These are phyloP conservation scores for Boechera retrofracta DNA, from an alignment of 345 rosid genomes.

Conservation along the genomic window DNA sequence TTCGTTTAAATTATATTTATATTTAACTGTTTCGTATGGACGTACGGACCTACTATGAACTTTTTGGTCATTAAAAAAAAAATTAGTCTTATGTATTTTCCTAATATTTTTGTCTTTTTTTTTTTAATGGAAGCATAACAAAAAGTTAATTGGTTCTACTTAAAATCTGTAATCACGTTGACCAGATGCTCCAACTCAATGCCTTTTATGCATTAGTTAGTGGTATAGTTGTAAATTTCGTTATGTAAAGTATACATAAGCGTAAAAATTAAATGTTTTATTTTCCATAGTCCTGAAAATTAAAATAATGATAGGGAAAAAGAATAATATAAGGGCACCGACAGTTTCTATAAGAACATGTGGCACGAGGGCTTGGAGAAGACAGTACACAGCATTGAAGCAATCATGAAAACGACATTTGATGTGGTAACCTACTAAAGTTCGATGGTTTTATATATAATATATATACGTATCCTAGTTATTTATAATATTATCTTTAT, in stretches of 20 bases:
- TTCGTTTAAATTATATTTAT: neutral
- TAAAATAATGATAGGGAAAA: neutral
- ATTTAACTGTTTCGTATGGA: neutral
- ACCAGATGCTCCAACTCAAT: neutral
- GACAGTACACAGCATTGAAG: conserved; percentile 41
- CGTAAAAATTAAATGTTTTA: neutral
- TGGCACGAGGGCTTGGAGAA: conserved; percentile 47
- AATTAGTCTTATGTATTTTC: no score
- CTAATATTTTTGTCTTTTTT: no score
- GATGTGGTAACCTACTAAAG: conserved; percentile 47
- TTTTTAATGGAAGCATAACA: no score
- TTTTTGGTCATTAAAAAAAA: no score
- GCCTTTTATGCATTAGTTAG: neutral
- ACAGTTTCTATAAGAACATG: conserved; percentile 51
- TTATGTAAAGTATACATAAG: neutral
- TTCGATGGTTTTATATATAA: conserved; percentile 16
- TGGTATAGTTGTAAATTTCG: neutral
- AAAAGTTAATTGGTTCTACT: neutral
- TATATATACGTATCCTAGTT: neutral
- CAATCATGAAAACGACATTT: conserved; percentile 50
- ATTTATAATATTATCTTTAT: neutral
- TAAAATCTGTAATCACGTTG: conserved; percentile 2
- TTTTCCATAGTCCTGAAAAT: neutral
- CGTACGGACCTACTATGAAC: no score
- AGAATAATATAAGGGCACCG: conserved; percentile 46